These are phyloP conservation scores for Agaricus blazei DNA, from an alignment of 768 basidiomycete genomes.

Conservation along the genomic window DNA sequence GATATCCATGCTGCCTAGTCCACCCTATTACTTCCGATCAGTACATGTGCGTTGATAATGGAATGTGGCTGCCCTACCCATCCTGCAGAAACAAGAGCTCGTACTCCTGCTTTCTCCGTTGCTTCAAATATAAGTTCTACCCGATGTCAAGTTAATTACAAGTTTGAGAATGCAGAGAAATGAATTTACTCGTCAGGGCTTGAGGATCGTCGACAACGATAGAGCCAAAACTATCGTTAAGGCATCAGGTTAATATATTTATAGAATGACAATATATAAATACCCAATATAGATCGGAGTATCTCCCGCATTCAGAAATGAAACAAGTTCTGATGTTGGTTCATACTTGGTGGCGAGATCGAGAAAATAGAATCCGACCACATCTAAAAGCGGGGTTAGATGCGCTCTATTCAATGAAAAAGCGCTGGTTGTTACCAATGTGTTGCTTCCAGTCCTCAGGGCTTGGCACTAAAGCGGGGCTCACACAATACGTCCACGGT, in stretches of 20 bases:
- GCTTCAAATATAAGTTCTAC: slow-evolving; percentile 56
- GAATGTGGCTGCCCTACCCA: slow-evolving; percentile 35
- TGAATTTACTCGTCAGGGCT: slow-evolving; percentile 40
- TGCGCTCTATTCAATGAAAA: too few relatives aligned
- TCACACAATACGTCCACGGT: slow-evolving; percentile 64
- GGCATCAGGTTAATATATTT: not conserved
- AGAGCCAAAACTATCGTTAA: slow-evolving; percentile 45
- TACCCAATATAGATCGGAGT: slow-evolving; percentile 59
- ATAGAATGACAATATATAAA: not conserved
- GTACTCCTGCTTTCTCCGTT: slow-evolving; percentile 45
- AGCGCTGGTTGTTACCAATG: slow-evolving; percentile 35
- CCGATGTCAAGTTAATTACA: not conserved
- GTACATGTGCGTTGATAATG: not conserved
- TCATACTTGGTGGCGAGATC: slow-evolving; percentile 44
- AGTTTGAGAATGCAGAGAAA: not conserved
- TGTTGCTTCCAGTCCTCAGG: slow-evolving; percentile 60
- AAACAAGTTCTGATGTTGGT: slow-evolving; percentile 40
- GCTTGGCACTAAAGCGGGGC: slow-evolving; percentile 50
- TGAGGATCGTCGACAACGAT: slow-evolving; percentile 53
- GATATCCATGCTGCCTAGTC: slow-evolving; percentile 46
- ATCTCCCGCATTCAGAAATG: slow-evolving; percentile 43
- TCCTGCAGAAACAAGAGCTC: slow-evolving; percentile 59
- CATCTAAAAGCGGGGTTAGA: slow-evolving; percentile 28
- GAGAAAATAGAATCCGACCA: slow-evolving; percentile 63
- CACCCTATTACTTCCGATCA: slow-evolving; percentile 30